These are phyloP conservation scores for Hamamelis virginiana DNA, from an alignment of 164 flowering plant genomes.

Conservation along the genomic window DNA sequence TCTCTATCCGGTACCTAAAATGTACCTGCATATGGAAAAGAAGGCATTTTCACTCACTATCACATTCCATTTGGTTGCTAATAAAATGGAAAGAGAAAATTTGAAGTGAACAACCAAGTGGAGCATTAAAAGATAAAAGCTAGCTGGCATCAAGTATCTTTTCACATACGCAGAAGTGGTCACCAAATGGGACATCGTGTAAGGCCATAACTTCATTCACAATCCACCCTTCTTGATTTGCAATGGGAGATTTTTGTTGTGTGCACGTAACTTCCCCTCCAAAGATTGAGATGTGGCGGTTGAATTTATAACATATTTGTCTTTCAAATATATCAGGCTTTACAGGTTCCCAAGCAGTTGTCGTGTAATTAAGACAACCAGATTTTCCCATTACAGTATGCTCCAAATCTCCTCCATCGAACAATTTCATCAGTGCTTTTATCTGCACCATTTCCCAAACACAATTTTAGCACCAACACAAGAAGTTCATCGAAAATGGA, in stretches of 20 bases:
- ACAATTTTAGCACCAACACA: slow-evolving; percentile 1
- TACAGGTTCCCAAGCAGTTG: slow-evolving; percentile 59
- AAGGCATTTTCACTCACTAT: background rate
- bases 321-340: slow-evolving; percentile 50
- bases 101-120: too few species aligned
- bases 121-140: too few species aligned
- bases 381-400: slow-evolving; percentile 59
- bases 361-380: slow-evolving; percentile 61
- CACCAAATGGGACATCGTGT: slow-evolving; percentile 66
- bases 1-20: slow-evolving; percentile 49
- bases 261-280: slow-evolving; percentile 75
- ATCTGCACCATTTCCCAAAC: slow-evolving; percentile 37
- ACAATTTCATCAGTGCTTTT: slow-evolving; percentile 58
- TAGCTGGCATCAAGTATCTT: background rate
- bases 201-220: slow-evolving; percentile 63
- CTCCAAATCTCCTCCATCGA: slow-evolving; percentile 75
- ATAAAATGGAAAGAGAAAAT: background rate
- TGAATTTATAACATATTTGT: slow-evolving; percentile 58
- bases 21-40: slow-evolving; percentile 45
- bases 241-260: slow-evolving; percentile 50
- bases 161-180: slow-evolving; percentile 55
- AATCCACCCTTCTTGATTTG: slow-evolving; percentile 52
- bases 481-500: background rate
- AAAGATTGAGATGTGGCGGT: slow-evolving; percentile 54
- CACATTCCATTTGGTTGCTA: background rate